Conservation (phyloP, 78 protist genomes). For the Dictyostelium intermedium region DNA sequence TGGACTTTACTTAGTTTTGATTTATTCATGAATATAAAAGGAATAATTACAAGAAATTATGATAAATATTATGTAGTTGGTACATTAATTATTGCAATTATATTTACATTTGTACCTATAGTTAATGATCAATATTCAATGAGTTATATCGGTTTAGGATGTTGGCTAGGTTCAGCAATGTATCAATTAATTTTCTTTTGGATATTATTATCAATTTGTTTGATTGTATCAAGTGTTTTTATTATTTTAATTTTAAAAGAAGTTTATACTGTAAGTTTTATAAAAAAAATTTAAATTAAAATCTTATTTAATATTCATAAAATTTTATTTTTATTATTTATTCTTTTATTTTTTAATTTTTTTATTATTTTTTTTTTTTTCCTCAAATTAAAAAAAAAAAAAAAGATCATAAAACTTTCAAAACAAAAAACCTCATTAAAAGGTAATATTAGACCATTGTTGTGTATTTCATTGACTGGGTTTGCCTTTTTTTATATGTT, state of each 20-base stretch:
- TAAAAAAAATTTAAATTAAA: too few species aligned
- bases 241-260: conserved; percentile 36
- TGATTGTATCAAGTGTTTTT: not conserved
- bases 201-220: conserved; percentile 15
- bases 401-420: not conserved
- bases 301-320: too few species aligned
- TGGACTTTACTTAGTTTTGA: conserved; percentile 1
- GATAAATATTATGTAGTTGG: conserved; percentile 8
- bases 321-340: not conserved
- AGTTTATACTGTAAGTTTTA: not conserved
- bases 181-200: conserved; percentile 47
- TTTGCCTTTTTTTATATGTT: conserved; percentile 11
- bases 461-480: not conserved
- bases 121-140: not conserved
- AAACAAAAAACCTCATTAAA: not conserved
- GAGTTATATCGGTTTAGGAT: conserved; percentile 3
- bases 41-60: not conserved
- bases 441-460: not conserved
- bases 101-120: conserved; percentile 25
- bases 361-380: not conserved
- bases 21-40: not conserved
- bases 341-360: not conserved
- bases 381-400: not conserved
- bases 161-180: not conserved
- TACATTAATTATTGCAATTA: not conserved